Evolutionary conservation across 176 grass and related monocot genomes (phyloP).

Genomic region (Thalia dealbata): DNA sequence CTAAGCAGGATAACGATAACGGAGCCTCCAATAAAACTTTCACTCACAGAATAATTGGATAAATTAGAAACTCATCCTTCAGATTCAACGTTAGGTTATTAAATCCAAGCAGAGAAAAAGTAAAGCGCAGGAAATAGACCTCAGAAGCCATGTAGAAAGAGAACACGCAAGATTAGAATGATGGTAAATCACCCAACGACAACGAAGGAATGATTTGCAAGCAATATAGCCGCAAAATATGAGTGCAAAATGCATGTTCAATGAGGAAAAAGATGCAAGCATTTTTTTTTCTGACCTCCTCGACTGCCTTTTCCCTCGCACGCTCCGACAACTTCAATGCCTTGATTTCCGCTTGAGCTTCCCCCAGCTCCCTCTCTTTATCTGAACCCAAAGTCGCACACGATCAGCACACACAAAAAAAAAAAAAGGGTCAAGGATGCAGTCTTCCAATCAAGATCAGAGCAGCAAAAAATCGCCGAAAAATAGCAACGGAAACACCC

Average conservation of each 20-base stretch:
- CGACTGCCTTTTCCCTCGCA: slow-evolving; percentile 21
- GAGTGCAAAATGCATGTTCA: neutral
- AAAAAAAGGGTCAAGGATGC: neutral
- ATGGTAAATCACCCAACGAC: neutral
- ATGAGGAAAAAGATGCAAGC: neutral
- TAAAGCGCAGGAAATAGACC: neutral
- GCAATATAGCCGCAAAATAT: neutral
- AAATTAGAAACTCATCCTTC: neutral
- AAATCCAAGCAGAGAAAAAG: neutral
- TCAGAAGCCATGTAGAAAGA: neutral
- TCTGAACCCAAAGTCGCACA: neutral
- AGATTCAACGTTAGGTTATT: neutral
- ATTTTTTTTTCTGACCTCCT: slow-evolving; percentile 1
- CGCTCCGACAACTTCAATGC: slow-evolving; percentile 21
- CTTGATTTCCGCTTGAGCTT: slow-evolving; percentile 22
- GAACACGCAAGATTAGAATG: neutral
- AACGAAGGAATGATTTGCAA: neutral
- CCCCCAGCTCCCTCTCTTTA: slow-evolving; percentile 16
- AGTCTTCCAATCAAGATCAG: neutral
- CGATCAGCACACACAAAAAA: neutral
- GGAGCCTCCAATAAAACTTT: neutral
- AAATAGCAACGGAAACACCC: neutral
- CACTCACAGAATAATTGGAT: neutral
- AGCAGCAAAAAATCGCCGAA: neutral
- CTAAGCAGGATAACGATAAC: neutral